These are phyloP conservation scores for Breviolum minutum DNA, from an alignment of 73 alveolate genomes.

Conservation along the genomic window DNA sequence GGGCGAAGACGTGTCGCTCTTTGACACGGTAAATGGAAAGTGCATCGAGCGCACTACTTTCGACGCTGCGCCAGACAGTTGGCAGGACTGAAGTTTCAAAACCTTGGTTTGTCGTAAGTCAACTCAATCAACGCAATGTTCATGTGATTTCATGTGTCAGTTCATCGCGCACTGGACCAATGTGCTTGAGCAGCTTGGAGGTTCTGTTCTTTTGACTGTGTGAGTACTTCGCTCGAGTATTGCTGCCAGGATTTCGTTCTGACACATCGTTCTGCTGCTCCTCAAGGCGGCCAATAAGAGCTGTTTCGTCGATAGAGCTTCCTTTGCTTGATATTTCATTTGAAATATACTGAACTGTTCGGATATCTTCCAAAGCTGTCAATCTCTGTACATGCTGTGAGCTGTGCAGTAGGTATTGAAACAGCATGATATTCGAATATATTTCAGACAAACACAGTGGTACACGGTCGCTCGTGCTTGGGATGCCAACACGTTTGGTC, in stretches of 20 bases:
- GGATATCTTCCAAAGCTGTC: no score
- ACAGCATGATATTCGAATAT: no score
- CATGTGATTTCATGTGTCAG: not conserved
- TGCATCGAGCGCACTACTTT: conserved; percentile 68
- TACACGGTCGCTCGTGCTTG: no score
- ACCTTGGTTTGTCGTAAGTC: not conserved
- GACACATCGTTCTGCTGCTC: conserved; percentile 88
- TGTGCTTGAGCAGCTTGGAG: not conserved
- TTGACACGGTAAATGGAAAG: conserved; percentile 69
- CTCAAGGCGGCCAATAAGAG: conserved; percentile 6
- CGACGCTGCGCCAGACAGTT: conserved; percentile 77
- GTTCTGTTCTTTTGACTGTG: no score
- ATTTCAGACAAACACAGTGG: no score
- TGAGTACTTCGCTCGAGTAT: not conserved
- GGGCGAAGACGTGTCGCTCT: conserved; percentile 78
- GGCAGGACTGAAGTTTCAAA: conserved; percentile 29
- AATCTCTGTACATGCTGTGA: no score
- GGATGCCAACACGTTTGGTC: no score
- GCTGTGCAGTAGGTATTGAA: no score
- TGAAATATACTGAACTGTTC: not conserved
- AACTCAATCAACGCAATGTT: not conserved
- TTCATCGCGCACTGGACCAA: not conserved
- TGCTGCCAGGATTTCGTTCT: conserved; percentile 59
- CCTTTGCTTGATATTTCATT: not conserved
- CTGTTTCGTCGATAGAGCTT: not conserved